Base-by-base conservation (phyloP, 179 eudicot genomes). In the Carnegiea gigantea region DNA sequence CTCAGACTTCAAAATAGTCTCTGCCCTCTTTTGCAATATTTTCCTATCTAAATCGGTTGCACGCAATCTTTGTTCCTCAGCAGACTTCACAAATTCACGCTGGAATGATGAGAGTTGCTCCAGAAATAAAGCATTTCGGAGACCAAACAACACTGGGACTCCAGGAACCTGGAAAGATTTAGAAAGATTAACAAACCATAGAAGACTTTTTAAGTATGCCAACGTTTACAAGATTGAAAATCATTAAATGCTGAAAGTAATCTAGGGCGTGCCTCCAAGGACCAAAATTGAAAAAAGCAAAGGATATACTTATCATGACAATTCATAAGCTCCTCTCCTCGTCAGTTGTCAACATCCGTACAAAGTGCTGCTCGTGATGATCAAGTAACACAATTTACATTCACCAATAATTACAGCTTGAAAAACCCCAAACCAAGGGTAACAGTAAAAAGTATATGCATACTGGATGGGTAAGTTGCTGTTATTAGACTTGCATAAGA, bases 111-210 rank as follows among this genome's bases (percentile, higher is more conserved):
- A 90, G 77, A 92, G 93, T 20, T 88, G 86, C 85, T 92, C 96
- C 46, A 95, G 89, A 80, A 90, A 89, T 72, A 95, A 83, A 57
- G 97, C 89, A 81, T 91, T 95, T 21, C 96, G 89, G 20, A 95
- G 87, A 84, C 92, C 98, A 88, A 78, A 95, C 77, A 94, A 85
- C 75, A 90, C 77, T 30, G 98, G 98, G 26, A 94, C 96, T 78
- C 92, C 97, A 30, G 97, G 96, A 72, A 92, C 80, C 98, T 95
- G 88, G 7, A 62, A 46, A 46, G 21, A 68, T 67, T 38, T 38
- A 30, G 24, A 18, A 70, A 23, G 54, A 75, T 14, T 9, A 73
- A 36, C n/a, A 78, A 76, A 20, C 10, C 53, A 48, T 11, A 48
- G 15, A 48, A 13, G 10, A 48, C 53, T 48, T 48, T 26, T 2